A percentile compares a stretch with the other conserved stretches of the same genome.
Conservation (phyloP, 2,329 filamentous ascomycete species). For the Scleromitrula shiraiana region DNA sequence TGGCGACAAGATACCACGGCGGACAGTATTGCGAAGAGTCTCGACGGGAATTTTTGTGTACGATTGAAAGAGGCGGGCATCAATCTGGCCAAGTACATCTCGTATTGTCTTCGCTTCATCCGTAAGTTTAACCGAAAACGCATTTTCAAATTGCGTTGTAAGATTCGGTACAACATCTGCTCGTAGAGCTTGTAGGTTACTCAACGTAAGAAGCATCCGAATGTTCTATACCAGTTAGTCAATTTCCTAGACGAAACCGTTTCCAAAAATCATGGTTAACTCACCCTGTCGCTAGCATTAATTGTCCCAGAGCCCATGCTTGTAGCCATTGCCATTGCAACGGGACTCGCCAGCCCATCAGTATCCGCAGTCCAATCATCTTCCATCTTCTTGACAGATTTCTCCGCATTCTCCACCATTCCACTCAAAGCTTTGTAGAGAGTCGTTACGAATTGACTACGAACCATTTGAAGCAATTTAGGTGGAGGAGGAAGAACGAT, state of each 20-base stretch:
- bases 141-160: slow-evolving; percentile 86
- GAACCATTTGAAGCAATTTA: slow-evolving; percentile 84
- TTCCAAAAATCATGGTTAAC: slow-evolving; percentile 16
- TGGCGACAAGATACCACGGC: slow-evolving; percentile 60
- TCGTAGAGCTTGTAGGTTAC: slow-evolving; percentile 80
- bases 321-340: slow-evolving; percentile 29
- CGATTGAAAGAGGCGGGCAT: slow-evolving; percentile 81
- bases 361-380: slow-evolving; percentile 30
- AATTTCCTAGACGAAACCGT: slow-evolving; percentile 17
- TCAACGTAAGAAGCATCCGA: slow-evolving; percentile 87
- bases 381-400: slow-evolving; percentile 51
- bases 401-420: slow-evolving; percentile 94
- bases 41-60: slow-evolving; percentile 76
- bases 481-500: slow-evolving; percentile 79
- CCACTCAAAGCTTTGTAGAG: slow-evolving; percentile 90
- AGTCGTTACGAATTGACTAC: slow-evolving; percentile 86
- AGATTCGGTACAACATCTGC: slow-evolving; percentile 76
- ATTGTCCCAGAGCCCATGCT: slow-evolving; percentile 40
- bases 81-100: slow-evolving; percentile 85
- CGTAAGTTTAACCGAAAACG: slow-evolving; percentile 88
- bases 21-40: slow-evolving; percentile 60
- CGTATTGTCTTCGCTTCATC: slow-evolving; percentile 89
- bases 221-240: slow-evolving; percentile 56
- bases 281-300: slow-evolving; percentile 45
- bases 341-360: slow-evolving; percentile 27